Evolutionary conservation across 805 yeast species (phyloP), one percentile per base, ranked within the genome.

Genomic region (Starmerella apicola): DNA sequence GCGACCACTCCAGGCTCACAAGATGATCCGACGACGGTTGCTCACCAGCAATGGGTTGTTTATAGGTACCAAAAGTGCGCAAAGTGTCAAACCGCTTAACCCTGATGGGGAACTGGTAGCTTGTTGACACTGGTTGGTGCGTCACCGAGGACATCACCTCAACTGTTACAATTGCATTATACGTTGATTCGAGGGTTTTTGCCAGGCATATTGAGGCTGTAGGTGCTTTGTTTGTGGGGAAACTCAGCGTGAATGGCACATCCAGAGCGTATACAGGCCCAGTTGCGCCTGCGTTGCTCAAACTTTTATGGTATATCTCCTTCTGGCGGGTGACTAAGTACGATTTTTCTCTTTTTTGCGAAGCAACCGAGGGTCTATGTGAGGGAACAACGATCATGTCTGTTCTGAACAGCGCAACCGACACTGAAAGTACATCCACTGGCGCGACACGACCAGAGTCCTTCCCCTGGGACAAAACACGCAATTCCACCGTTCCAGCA

Each of bases 41-140:
- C 5, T 47, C 46, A 31, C 50, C 44, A 9, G 42, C 43, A 1
- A 56, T 22, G 1, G 65, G 61, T 25, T 55, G 50, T 12, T 51
- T 52, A 49, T 45, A 62, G 3, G 53, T 48, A 7, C 63, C 60
- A 47, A 63, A 64, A 7, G 64, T 57, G 5, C 66, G 57, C 26
- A 64, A 50, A 3, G 62, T 61, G 43, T 64, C 66, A 42, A 58
- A 64, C 5, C 64, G 50, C 22, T 54, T 48, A 24, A 64, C 49
- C 3, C 62, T 44, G 16, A 64, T 51, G 6, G 67, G 67, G 41
- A 52, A 59, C 32, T 53, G 49, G 9, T 42, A 42, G 37, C 53
- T 55, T 4, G 36, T 36, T 5, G 33, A 18, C 16, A 24, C 29
- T 8, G 37, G 24, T 4, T 17, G 10, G 32, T 36, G 38, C 9